These are phyloP conservation scores for Fragilaria radians DNA, from an alignment of 108 stramenopile genomes.

Conservation along the genomic window DNA sequence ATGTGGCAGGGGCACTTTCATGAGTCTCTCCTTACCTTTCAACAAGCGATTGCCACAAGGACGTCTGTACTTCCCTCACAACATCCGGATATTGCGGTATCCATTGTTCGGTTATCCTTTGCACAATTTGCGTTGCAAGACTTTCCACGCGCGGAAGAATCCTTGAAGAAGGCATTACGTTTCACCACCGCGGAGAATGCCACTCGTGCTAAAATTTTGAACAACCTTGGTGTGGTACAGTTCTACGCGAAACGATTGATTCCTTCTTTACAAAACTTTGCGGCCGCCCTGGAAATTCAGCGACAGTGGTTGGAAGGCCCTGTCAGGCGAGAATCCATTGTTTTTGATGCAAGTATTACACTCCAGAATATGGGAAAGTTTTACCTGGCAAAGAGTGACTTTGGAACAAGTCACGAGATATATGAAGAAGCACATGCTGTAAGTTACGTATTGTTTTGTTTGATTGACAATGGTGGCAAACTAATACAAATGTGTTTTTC, in stretches of 20 bases:
- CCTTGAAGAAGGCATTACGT: conserved; percentile 23
- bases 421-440: conserved; percentile 54
- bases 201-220: conserved; percentile 38
- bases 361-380: conserved; percentile 51
- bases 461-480: too few relatives aligned
- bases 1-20: conserved; percentile 26
- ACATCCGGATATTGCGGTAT: conserved; percentile 39
- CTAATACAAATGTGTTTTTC: background rate
- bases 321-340: conserved; percentile 35
- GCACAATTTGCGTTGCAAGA: conserved; percentile 30
- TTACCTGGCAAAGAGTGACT: conserved; percentile 20
- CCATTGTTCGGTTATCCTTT: conserved; percentile 24
- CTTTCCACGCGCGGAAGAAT: conserved; percentile 16
- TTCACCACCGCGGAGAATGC: conserved; percentile 10
- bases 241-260: conserved; percentile 26
- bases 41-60: conserved; percentile 26
- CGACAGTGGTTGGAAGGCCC: conserved; percentile 34
- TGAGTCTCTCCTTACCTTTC: conserved; percentile 26
- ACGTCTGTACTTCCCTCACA: conserved; percentile 17
- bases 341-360: conserved; percentile 40
- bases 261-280: conserved; percentile 28
- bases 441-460: too few relatives aligned
- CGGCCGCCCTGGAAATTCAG: conserved; percentile 42
- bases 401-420: conserved; percentile 22
- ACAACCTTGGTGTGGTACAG: conserved; percentile 46